Evolutionary conservation across 768 basidiomycete species (phyloP), one percentile per base, ranked within the genome.

Genomic region (Xerocomellus intermedius): DNA sequence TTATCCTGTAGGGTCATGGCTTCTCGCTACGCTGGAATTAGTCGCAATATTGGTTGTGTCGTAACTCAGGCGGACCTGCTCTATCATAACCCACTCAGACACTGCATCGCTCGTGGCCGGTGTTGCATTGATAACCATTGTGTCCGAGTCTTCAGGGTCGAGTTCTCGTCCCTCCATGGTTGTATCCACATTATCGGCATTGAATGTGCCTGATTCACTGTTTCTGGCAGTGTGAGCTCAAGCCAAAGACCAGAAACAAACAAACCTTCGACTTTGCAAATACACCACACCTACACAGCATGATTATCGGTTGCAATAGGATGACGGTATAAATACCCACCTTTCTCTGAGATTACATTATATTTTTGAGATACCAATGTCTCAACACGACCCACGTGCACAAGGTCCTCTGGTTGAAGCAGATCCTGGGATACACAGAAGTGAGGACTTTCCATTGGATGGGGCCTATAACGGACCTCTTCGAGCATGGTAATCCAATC

Each of bases 231-330:
- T 37, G 19, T 37, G 21, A 45, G 30, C 12, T 21, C 13, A 41
- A 41, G 19, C 39, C 19, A 21, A 17, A 17, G 13, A 33, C 32
- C 22, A 33, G 7, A 42, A 22, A 5, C 4, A 9, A 39, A 42
- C 22, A 17, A 30, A 42, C 26, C n/a, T 49, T 49, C 41, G 47
- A 9, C 69, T 67, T 32, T 30, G 54, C 30, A 58, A 16, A 43
- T 56, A 47, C 13, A 58, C 57, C 3, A 12, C 43, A 35, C 35
- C 57, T 58, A 12, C 14, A 24, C 17, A n/a, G 4, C n/a, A 26
- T 50, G 16, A 36, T 8, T 14, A 37, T 26, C 7, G 8, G 19
- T 42, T 16, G 5, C 3, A 16, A 41, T 35, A 13, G 17, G 8
- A 36, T 5, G 3, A 6, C 16, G 19, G 30, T 16, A 36, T 17